Evolutionary conservation across 192 early-diverging fungal species (phyloP), one percentile per base, ranked within the genome.

Genomic region (Backusella luteola): DNA sequence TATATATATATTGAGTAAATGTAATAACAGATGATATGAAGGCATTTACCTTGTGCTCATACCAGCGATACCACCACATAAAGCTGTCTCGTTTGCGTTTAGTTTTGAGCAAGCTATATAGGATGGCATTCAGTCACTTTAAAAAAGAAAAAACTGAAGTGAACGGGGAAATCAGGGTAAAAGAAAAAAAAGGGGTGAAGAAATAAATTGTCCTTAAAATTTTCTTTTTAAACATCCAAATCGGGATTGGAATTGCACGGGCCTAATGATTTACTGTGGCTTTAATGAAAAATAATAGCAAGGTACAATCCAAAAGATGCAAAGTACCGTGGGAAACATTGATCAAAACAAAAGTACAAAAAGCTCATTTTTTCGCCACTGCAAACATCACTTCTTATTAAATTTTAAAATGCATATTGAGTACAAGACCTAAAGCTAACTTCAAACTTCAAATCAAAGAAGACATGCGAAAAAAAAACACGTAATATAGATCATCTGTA

Each of bases 31-130:
- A 19, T 15, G 17, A n/a, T 49, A 19, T 46, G 42, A 8, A 19
- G 5, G 7, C 26, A 14, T 66, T 71, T 80, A 80, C 79, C 79
- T 76, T 4, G 79, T 71, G 11, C 76, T 41, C 8, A 80, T 59
- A 46, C 91, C 91, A 41, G 88, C 90, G 11, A 84, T 77, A 32
- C 86, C 88, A 7, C 90, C 91, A 72, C 82, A 77, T 11, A 88
- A 63, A 17, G 89, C 88, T 71, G 72, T 71, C 69, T 84, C 79
- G 34, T 44, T 59, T 17, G 75, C 75, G 21, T 67, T 82, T 41
- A 82, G 69, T 12, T 82, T 67, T 68, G 69, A 26, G 15, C 63
- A 44, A 35, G 79, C 73, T 23, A 80, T 59, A 80, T 80, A 66
- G 3, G 79, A 80, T 26, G 79, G 75, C 79, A 80, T 80, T 6